Evolutionary conservation across 2,329 filamentous ascomycete species (phyloP), one percentile per base, ranked within the genome.

Genomic region (Alternaria solani): DNA sequence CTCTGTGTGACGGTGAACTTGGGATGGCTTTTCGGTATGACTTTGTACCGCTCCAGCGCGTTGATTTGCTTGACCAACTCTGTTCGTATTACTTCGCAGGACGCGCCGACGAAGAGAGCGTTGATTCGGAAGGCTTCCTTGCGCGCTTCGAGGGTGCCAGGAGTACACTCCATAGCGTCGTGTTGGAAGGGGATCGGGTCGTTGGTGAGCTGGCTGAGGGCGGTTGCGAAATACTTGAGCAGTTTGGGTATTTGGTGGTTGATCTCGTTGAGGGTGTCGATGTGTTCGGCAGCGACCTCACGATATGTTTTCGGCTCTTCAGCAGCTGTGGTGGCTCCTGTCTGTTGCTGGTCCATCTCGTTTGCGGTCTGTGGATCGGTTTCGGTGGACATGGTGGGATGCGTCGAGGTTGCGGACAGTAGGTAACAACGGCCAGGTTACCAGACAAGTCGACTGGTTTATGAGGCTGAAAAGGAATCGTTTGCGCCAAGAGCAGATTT

Each of bases 221-320:
- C 87, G 68, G 89, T 90, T 57, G 96, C 86, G 72, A 96, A 92
- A 58, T 89, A 93, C 65, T 91, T 91, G 75, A 96, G 91, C 41
- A 90, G 62, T 48, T 68, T 64, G 38, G 72, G 74, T 20, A 75
- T 60, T 56, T 70, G 67, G 49, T 62, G 64, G 54, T 73, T 73
- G 47, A 76, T 69, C 43, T 67, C 63, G 55, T 64, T 73, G 42
- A 78, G 70, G 9, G 65, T 68, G 53, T 70, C 71, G 60, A 78
- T 78, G 55, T 76, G 73, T 26, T 68, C 58, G 18, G 74, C 71
- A 30, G 75, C 73, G 51, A 69, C 70, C 39, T 75, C 65, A 58
- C 66, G 68, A 61, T 78, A 78, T 30, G 68, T 71, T 39, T 71
- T 62, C 36, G 63, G 55, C 53, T 64, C 51, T 53, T 59, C 56